Percentiles rank a stretch among this genome's conserved stretches.
Conservation (phyloP, 805 yeast genomes). For the Kodamaea laetipori region DNA sequence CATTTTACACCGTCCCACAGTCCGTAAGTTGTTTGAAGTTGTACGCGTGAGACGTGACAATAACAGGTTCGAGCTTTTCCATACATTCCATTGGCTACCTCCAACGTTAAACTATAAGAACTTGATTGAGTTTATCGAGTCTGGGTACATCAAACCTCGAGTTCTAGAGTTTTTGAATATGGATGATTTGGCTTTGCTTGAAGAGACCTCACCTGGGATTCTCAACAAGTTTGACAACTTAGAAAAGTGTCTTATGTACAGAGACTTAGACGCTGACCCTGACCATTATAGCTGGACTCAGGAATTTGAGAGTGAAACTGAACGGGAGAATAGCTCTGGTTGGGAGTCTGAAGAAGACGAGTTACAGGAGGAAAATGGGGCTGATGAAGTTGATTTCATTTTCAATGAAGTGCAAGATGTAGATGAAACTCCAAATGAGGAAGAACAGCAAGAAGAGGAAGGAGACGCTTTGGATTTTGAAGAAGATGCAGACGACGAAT, state of each 20-base stretch:
- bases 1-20: background rate
- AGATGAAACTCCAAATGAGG: background rate
- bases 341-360: background rate
- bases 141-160: slow-evolving; percentile 4
- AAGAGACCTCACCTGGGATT: background rate
- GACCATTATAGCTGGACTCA: background rate
- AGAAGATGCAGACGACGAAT: too few relatives aligned
- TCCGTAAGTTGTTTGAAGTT: background rate
- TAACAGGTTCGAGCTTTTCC: background rate
- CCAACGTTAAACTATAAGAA: slow-evolving; percentile 1
- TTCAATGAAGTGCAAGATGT: background rate
- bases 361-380: background rate
- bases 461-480: background rate
- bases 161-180: slow-evolving; percentile 1
- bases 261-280: background rate
- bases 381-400: background rate
- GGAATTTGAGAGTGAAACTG: background rate
- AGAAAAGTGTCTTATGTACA: background rate
- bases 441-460: background rate
- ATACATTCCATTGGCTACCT: slow-evolving; percentile 1
- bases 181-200: background rate
- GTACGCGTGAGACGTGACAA: background rate
- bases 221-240: background rate
- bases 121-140: slow-evolving; percentile 1
- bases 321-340: background rate